Base-by-base conservation (phyloP, 1,139 yeast species). In the Hyphopichia buzzinii region DNA sequence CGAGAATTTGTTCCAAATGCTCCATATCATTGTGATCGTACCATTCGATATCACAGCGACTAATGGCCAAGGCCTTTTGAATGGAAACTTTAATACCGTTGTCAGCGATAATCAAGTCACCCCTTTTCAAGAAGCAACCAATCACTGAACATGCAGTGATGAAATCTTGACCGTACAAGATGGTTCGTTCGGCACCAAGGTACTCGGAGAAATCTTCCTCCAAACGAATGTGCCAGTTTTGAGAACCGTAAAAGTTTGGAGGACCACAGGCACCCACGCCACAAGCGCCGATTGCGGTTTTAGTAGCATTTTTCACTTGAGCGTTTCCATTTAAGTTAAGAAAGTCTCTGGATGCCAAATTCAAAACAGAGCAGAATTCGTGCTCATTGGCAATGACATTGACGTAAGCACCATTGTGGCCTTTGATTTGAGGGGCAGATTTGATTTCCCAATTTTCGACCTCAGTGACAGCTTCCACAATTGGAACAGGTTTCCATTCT, bases 241-340 rank as follows among this genome's bases (percentile, higher is more conserved):
- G 97, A 44, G 92, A 85, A 42, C 98, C 99, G 60, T 90, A 92
- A 52, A 92, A 92, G 41, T 95, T 95, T 30, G 97, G 96, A 3
- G 99, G 97, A 21, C 97, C 97, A 69, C 99, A 92, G 1, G 97
- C 94, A 44, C 99, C 98, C 35, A 92, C 97, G 54, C 99, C 99
- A 39, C 85, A 80, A 39, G 72, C 69, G 32, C 71, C 67, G 42
- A 92, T 81, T 22, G 80, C 74, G 21, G 66, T 57, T 39, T 75
- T 71, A 4, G 92, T 89, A 13, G 71, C 75, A n/a, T 68, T 59
- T 40, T 67, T 68, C 27, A 89, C 68, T 12, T 46, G 56, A 13
- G 63, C 60, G 48, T 74, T 65, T 30, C 62, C 61, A 36, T 79
- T 74, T 55, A 85, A 65, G 49, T 77, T 74, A 49, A 88, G 69